phyloP scores from a whole-genome alignment of 345 rosid genomes.

The Aegle marmelos region DNA sequence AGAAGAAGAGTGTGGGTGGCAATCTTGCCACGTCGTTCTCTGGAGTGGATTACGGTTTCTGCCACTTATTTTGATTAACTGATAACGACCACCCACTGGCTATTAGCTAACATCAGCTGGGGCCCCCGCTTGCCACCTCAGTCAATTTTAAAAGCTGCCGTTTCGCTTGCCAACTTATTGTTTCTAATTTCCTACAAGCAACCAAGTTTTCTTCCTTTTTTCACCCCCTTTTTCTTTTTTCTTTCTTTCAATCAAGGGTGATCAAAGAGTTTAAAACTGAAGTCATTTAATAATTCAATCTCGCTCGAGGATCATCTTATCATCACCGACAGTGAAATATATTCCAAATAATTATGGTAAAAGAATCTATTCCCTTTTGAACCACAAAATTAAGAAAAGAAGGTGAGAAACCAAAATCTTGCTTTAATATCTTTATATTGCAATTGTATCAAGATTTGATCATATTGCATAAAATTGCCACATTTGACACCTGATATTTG shows the following conservation, averaged over 20 bases:
- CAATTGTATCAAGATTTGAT: not conserved
- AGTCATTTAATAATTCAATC: no score
- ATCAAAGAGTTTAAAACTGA: no score
- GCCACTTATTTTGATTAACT: slow-evolving; percentile 16
- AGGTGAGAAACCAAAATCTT: not conserved
- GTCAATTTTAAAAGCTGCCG: not conserved
- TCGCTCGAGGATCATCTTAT: no score
- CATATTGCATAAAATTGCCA: not conserved
- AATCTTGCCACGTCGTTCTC: slow-evolving; percentile 44
- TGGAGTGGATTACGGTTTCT: slow-evolving; percentile 32
- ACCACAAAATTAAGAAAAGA: not conserved
- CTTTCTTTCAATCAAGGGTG: no score
- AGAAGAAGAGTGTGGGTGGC: slow-evolving; percentile 27
- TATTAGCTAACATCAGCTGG: not conserved
- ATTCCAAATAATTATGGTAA: not conserved
- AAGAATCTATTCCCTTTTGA: not conserved
- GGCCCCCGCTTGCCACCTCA: not conserved
- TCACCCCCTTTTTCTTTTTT: rapidly evolving
- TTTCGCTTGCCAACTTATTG: not conserved
- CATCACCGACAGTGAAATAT: no score
- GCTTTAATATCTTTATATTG: not conserved
- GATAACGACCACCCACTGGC: not conserved
- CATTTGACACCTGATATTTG: not conserved
- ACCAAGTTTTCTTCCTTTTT: no score
- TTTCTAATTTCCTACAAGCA: no score